Evolutionary conservation across 768 basidiomycete genomes (phyloP).

Genomic region (Hortiboletus campestris): DNA sequence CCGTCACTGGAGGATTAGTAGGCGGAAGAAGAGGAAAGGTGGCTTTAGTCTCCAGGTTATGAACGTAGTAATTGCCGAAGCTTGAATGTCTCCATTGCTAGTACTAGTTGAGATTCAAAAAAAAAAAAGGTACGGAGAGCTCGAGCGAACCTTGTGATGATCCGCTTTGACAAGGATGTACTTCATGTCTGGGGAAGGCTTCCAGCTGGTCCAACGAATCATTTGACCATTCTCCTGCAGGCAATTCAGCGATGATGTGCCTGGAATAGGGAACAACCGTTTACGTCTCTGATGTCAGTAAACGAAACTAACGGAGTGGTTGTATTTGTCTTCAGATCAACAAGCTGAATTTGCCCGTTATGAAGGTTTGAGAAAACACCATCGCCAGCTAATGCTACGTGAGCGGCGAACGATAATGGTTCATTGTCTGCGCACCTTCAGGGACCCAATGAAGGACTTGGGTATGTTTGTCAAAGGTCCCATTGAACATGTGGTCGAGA

Average conservation of each 20-base stretch:
- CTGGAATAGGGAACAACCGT: constrained; percentile 9
- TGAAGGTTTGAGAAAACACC: constrained; percentile 78
- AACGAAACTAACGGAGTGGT: constrained; percentile 59
- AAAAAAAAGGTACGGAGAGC: neutral
- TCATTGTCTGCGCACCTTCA: constrained; percentile 60
- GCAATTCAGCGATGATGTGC: neutral
- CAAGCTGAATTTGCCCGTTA: constrained; percentile 68
- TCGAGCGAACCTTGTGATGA: constrained; percentile 57
- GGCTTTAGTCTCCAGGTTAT: constrained; percentile 63
- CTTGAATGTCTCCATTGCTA: constrained; percentile 95
- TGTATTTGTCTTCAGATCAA: constrained; percentile 74
- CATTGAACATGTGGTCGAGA: constrained; percentile 91
- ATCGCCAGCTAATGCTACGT: constrained; percentile 72
- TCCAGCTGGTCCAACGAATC: constrained; percentile 62
- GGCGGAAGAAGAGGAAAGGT: constrained; percentile 75
- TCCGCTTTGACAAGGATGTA: constrained; percentile 82
- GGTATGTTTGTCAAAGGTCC: constrained; percentile 62
- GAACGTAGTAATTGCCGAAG: constrained; percentile 92
- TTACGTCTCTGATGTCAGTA: constrained; percentile 64
- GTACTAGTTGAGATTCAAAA: constrained; percentile 2
- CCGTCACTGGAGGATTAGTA: constrained; percentile 63
- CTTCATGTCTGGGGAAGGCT: constrained; percentile 87
- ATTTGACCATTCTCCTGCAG: constrained; percentile 52
- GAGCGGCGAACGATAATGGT: neutral
- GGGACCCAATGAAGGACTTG: constrained; percentile 78